Percentiles rank a stretch among this genome's conserved stretches.
These are phyloP conservation scores for Sporothrix schenckii DNA, from an alignment of 2,329 filamentous ascomycete species.

Conservation along the genomic window DNA sequence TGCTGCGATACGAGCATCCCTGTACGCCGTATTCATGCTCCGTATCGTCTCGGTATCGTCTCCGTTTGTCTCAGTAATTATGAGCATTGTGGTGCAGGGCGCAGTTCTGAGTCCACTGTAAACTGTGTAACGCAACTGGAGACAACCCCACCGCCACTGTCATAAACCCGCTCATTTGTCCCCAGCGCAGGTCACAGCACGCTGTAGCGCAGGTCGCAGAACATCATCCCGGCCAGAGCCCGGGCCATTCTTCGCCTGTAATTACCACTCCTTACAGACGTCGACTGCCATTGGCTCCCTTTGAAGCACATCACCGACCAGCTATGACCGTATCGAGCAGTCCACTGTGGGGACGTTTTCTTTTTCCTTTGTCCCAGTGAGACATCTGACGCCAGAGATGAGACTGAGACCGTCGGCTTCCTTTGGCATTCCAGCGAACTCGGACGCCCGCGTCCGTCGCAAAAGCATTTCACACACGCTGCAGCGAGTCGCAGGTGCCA, in stretches of 20 bases:
- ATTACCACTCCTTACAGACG: background rate
- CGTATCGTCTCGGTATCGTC: too few species aligned
- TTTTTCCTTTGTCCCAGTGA: constrained; percentile 20
- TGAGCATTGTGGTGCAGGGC: constrained; percentile 16
- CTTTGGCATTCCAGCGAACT: background rate
- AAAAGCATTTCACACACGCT: background rate
- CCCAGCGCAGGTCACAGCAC: constrained; percentile 26
- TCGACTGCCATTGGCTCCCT: background rate
- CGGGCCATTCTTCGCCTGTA: background rate
- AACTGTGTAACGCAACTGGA: constrained; percentile 5
- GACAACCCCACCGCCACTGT: background rate
- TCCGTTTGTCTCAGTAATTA: background rate
- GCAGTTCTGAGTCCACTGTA: background rate
- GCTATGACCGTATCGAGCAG: background rate
- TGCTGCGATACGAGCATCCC: constrained; percentile 9
- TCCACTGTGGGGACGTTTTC: constrained; percentile 18
- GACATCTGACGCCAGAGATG: background rate
- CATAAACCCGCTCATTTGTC: background rate
- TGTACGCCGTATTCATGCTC: too few species aligned
- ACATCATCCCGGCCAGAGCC: constrained; percentile 7
- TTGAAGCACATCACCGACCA: constrained; percentile 1
- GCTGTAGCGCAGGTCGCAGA: constrained; percentile 28
- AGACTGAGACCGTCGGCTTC: background rate
- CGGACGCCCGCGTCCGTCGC: background rate
- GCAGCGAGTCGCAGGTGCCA: background rate